These are phyloP conservation scores for Paradendryphiella salina DNA, from an alignment of 2,329 filamentous ascomycete genomes.

Conservation along the genomic window DNA sequence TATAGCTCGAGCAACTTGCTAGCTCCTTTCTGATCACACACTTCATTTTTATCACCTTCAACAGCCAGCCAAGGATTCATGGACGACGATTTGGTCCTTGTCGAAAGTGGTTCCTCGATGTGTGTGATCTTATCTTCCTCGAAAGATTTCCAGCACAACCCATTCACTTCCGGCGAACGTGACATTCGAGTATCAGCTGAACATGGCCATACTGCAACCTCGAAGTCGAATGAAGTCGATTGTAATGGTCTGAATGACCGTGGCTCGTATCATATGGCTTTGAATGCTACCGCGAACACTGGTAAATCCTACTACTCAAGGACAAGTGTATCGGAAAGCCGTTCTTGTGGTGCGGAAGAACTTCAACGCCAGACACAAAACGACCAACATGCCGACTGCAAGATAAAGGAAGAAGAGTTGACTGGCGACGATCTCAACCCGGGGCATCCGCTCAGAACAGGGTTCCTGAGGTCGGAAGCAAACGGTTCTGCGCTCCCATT, in stretches of 20 bases:
- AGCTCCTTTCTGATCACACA: background rate
- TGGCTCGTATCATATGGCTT: no score
- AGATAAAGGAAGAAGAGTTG: background rate
- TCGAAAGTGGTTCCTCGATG: background rate
- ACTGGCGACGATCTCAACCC: background rate
- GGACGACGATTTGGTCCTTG: constrained; percentile 1
- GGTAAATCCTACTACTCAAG: no score
- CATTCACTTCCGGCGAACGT: background rate
- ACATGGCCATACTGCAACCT: background rate
- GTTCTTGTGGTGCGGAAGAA: no score
- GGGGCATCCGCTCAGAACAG: background rate
- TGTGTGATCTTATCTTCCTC: background rate
- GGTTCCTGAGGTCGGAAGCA: background rate
- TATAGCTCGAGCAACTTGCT: background rate
- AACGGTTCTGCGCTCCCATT: background rate
- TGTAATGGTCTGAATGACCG: no score
- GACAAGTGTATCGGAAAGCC: no score
- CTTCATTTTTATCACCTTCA: no score
- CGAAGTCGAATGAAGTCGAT: background rate
- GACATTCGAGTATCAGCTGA: background rate
- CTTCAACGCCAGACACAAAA: background rate
- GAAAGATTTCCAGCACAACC: background rate
- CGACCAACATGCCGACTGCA: background rate
- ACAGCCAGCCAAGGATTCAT: background rate
- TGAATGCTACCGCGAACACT: no score